phyloP scores from a whole-genome alignment of 1,284 basidiomycete species.

The Ustilago lituana region DNA sequence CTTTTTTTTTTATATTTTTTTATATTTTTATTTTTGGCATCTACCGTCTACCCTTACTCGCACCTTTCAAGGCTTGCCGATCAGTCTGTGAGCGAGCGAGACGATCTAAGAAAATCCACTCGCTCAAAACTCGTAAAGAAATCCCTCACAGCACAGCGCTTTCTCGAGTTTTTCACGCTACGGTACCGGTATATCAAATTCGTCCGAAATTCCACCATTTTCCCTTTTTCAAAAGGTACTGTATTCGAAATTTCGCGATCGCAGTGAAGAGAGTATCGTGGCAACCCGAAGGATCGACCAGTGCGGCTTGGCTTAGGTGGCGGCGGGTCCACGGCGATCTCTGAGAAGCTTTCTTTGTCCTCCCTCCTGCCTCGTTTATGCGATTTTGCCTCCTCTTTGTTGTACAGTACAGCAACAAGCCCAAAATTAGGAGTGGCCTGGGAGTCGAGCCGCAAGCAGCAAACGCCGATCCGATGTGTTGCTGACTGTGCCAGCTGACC shows the following conservation, averaged over 20 bases:
- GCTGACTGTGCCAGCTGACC: background rate
- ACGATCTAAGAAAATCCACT: no score
- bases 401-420: no score
- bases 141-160: background rate
- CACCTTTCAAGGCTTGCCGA: no score
- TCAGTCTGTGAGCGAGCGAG: no score
- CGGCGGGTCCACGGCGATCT: conserved; percentile 17
- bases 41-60: no score
- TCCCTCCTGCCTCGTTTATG: background rate
- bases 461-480: background rate
- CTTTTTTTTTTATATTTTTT: background rate
- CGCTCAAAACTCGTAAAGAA: no score
- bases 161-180: background rate
- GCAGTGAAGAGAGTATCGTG: no score
- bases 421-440: conserved; percentile 2
- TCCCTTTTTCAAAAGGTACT: no score
- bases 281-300: conserved; percentile 13
- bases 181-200: no score
- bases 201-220: conserved; percentile 4
- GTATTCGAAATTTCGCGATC: no score
- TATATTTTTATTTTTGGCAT: background rate
- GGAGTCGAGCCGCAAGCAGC: background rate
- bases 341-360: conserved; percentile 4
- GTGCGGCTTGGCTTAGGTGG: conserved; percentile 16
- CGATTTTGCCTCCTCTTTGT: no score